Conservation (phyloP, 2,329 filamentous ascomycete species). For the Tolypocladium amazonense region DNA sequence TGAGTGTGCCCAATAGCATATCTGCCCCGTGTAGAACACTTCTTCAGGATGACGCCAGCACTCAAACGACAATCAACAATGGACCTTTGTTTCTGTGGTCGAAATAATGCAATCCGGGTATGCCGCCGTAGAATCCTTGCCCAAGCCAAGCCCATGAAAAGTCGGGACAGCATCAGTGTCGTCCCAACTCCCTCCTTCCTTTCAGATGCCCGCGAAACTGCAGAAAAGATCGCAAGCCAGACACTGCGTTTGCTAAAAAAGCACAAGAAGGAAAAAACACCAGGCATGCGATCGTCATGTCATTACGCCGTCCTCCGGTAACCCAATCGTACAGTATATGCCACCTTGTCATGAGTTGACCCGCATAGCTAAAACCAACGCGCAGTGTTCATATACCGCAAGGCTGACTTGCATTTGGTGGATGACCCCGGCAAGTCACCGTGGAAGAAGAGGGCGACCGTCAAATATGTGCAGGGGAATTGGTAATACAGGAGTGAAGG, state of each 20-base stretch:
- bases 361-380: background rate
- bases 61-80: background rate
- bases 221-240: background rate
- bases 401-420: background rate
- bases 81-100: background rate
- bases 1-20: background rate
- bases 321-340: background rate
- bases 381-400: background rate
- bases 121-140: background rate
- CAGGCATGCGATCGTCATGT: background rate
- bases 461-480: background rate
- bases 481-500: background rate
- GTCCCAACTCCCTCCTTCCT: background rate
- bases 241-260: background rate
- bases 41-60: background rate
- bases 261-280: background rate
- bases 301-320: background rate
- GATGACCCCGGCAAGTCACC: background rate
- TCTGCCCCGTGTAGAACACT: background rate
- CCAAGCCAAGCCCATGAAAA: too few relatives aligned
- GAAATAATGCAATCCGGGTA: background rate
- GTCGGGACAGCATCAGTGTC: background rate
- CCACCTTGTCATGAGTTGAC: background rate
- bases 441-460: background rate
- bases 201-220: background rate